Evolutionary conservation across 768 basidiomycete genomes (phyloP), one percentile per base, ranked within the genome.

Genomic region (Lyophyllum decastes): DNA sequence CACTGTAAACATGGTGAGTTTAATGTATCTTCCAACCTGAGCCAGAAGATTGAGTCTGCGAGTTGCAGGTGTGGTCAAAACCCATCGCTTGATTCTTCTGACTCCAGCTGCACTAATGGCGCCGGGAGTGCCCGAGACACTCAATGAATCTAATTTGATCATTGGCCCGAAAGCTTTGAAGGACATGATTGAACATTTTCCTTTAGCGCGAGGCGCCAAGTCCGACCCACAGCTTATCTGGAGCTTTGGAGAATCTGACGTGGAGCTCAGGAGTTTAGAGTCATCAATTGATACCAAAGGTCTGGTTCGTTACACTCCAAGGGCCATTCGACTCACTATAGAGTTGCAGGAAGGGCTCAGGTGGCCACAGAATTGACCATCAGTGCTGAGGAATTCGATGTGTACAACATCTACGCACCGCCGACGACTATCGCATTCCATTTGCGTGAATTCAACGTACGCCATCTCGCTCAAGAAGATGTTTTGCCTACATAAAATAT

Each of bases 131-230:
- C 84, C 86, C 2, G 83, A 88, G 50, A 68, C 77, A 10, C 63
- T 72, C 1, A 78, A 79, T 41, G 84, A 89, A 72, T 90, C 90
- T 21, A 81, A 78, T 22, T 68, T 94, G 12, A 85, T 79, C 7
- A 86, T 94, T 55, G 89, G 89, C 11, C 88, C 92, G 26, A 82
- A 82, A 62, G 82, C 85, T 14, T 72, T 94, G 45, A 86, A 80
- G 67, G 90, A 91, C 63, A 84, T 94, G 69, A 80, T 92, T 21
- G 92, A 94, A 47, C 91, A 92, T 68, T 94, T 94, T 60, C 85
- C 89, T 0, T 72, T 82, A 21, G 75, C 83, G 11, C 85, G 82
- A 61, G 84, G 85, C 4, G 67, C 73, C 11, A 88, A 86, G 64
- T 81, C 79, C 11, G 92, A 94, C 62, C 89, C 90, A 26, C 88